A percentile compares a stretch with the other conserved stretches of the same genome.
These are phyloP conservation scores for Shiraia bambusicola DNA, from an alignment of 2,329 filamentous ascomycete genomes.

Conservation along the genomic window DNA sequence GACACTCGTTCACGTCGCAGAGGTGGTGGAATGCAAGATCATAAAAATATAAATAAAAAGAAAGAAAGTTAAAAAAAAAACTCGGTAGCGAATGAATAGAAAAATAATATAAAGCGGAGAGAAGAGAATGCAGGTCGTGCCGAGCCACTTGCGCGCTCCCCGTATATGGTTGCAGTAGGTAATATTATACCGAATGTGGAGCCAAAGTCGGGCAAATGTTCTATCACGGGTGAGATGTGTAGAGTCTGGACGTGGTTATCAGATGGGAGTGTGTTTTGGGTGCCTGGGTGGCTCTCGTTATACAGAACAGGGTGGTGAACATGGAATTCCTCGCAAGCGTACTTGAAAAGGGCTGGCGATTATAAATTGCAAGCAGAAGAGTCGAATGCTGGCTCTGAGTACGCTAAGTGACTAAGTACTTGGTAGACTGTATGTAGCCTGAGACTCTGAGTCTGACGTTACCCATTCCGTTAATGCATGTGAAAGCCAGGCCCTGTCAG, in stretches of 20 bases:
- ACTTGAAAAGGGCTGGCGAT: slow-evolving; percentile 27
- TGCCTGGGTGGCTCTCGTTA: too few species aligned
- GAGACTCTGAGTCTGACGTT: slow-evolving; percentile 16
- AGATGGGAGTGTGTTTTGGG: too few species aligned
- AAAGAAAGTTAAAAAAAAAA: slow-evolving; percentile 12
- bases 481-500: slow-evolving; percentile 26
- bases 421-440: too few species aligned
- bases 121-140: not conserved
- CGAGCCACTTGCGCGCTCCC: slow-evolving; percentile 10
- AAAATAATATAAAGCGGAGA: slow-evolving; percentile 6
- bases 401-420: too few species aligned
- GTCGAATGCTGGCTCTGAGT: slow-evolving; percentile 8
- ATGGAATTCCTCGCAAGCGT: slow-evolving; percentile 20
- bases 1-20: slow-evolving; percentile 5
- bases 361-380: slow-evolving; percentile 10
- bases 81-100: not conserved
- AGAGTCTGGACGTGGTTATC: slow-evolving; percentile 31
- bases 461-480: slow-evolving; percentile 23
- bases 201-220: slow-evolving; percentile 22
- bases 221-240: slow-evolving; percentile 17
- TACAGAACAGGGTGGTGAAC: slow-evolving; percentile 12
- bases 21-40: slow-evolving; percentile 8
- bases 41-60: slow-evolving; percentile 6
- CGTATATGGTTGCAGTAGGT: slow-evolving; percentile 23
- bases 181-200: too few species aligned